Base-by-base conservation (phyloP, 1,284 basidiomycete species). In the Ustilago nuda region DNA sequence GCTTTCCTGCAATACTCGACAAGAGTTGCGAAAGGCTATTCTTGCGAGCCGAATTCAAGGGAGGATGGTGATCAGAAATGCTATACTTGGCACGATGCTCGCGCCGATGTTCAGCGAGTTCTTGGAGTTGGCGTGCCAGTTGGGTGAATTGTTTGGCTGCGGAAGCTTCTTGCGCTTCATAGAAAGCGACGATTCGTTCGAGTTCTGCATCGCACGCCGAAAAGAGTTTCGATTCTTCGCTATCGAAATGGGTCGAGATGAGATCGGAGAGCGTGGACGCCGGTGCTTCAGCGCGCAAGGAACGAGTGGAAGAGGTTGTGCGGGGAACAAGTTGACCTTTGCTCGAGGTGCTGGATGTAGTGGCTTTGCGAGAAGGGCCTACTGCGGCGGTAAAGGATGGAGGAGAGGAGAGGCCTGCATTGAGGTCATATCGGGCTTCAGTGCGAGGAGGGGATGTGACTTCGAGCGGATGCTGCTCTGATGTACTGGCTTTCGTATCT, bases 121-220 rank as follows among this genome's bases (percentile, higher is more conserved):
- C 79, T 36, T 65, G 61, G 36, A 97, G 88, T 84, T 98, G 95
- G 54, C 89, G 88, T 64, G 90, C 89, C 0, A 96, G 87, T 17
- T 88, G 86, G 66, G 86, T 85, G 64, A 90, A 89, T 66, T 88
- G 88, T 33, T 86, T 87, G 27, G 87, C 86, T 86, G 92, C 91
- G 75, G 94, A 93, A 30, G 88, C 87, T 85, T 94, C 93, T 30
- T 92, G 89, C 30, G 89, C 90, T 8, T 89, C 82, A 83, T 93
- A 98, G 85, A 98, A 98, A 3, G 52, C 48, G 46, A 75, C 62
- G 61, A 80, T 80, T 27, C 76, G 71, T 27, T 78, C 75, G 43
- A 83, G 72, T 66, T 81, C 81, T 33, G 63, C 41, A 41, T 84
- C 77, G 58, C 79, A 71, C 0, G 74, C 79, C 9, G 48, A 52